Evolutionary conservation across 306 rosid genomes (phyloP).

Genomic region (Acmispon strigosus): DNA sequence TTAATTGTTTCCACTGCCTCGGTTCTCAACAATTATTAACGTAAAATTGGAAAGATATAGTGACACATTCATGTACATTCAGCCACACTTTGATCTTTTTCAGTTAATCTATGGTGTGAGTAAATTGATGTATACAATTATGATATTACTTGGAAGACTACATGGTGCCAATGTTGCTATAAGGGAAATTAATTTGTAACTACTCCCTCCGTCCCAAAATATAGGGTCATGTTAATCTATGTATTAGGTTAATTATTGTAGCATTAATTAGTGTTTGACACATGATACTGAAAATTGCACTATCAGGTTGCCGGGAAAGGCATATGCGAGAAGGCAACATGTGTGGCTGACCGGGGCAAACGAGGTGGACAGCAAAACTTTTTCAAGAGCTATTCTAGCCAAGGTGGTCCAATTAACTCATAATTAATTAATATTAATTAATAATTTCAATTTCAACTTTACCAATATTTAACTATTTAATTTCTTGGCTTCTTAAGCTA

Average conservation of each 20-base stretch:
- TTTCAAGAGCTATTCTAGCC: slow-evolving; percentile 90
- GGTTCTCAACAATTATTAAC: not conserved
- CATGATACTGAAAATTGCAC: not conserved
- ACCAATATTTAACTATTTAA: not conserved
- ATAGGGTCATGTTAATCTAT: no score
- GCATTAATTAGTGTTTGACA: not conserved
- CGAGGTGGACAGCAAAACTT: slow-evolving; percentile 78
- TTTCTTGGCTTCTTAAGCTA: not conserved
- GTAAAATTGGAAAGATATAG: not conserved
- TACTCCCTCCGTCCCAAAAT: no score
- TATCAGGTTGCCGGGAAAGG: slow-evolving; percentile 85
- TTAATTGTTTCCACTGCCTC: not conserved
- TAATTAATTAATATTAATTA: not conserved
- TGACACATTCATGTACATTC: not conserved
- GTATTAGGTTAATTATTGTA: not conserved
- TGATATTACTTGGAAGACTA: no score
- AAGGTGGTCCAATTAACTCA: slow-evolving; percentile 40
- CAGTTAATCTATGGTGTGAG: not conserved
- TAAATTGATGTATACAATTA: no score
- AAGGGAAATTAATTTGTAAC: no score
- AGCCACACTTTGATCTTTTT: not conserved
- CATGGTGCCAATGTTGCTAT: no score
- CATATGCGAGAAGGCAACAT: slow-evolving; percentile 68
- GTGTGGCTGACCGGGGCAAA: slow-evolving; percentile 88
- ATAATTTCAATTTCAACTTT: not conserved